Base-by-base conservation (phyloP, 306 rosid species). In the Nissolia schottii region DNA sequence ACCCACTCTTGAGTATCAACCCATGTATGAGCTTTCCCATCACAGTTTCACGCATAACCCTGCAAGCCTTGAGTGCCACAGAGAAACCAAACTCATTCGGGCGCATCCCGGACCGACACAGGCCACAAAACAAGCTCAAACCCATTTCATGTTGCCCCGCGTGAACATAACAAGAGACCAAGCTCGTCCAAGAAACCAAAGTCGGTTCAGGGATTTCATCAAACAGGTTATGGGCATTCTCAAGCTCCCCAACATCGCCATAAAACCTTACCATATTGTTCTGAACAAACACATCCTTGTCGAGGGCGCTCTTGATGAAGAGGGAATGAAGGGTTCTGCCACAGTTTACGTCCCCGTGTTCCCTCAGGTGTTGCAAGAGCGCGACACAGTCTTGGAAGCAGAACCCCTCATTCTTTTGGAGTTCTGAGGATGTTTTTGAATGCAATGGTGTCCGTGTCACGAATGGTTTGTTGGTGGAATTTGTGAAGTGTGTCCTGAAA, bases 191-290 rank as follows among this genome's bases (percentile, higher is more conserved):
- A 23, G 83, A 83, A 75, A 83, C 55, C 61, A 83, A 65, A 64
- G 80, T 83, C 15, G 84, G 87, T 27, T 71, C 73, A 60, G 84
- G 84, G 75, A 83, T 70, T 75, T 79, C 87, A 38, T 79, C 87
- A 16, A 83, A 79, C 84, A 83, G 0, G 0, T 49, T 66, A 37
- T 37, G 81, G n/a, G 87, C 87, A 64, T 65, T 58, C 4, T 20
- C 28, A 5, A 79, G 46, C 18, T 79, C 59, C 5, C 84, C 70
- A 14, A 32, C 7, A 3, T 67, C 66, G 0, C 71, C 81, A 16
- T 83, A 79, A 19, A 71, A 83, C 59, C 59, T 70, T 0, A 79
- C 28, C 76, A 83, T 75, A 56, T 79, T 83, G 76, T 79, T 83
- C 46, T 79, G 84, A 16, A 83, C 70, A 48, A 83, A 79, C 25